phyloP scores from a whole-genome alignment of 495 filamentous ascomycete species.

The Usnea hakonensis region DNA sequence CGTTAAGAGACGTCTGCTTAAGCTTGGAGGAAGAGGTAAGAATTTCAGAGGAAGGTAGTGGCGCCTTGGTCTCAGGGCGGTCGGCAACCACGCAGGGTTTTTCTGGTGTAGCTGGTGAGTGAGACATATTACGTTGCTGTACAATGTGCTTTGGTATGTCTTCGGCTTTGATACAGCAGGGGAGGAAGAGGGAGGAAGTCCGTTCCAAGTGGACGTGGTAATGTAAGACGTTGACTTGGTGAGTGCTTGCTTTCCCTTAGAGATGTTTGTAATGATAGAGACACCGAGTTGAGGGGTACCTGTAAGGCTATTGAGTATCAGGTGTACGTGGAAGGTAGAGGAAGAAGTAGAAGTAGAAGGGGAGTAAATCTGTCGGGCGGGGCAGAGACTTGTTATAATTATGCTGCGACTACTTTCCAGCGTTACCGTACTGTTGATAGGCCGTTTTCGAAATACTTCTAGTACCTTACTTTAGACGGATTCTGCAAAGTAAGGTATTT shows the following conservation, averaged over 20 bases:
- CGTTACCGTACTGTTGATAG: too few species aligned
- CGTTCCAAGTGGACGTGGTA: not conserved
- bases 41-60: constrained; percentile 14
- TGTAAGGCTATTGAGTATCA: not conserved
- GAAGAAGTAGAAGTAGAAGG: not conserved
- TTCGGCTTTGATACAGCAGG: not conserved
- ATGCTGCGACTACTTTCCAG: not conserved
- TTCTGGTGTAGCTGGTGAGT: constrained; percentile 23
- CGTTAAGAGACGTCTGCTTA: constrained; percentile 20
- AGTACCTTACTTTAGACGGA: not conserved
- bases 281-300: not conserved
- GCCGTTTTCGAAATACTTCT: too few species aligned
- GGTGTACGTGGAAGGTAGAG: not conserved
- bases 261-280: not conserved
- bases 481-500: not conserved
- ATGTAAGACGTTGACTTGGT: not conserved
- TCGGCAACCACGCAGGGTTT: constrained; percentile 9
- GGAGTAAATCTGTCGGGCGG: not conserved
- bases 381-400: not conserved
- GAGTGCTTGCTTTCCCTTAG: not conserved
- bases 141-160: not conserved
- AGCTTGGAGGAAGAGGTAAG: constrained; percentile 12
- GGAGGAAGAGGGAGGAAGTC: not conserved
- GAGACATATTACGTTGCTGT: constrained; percentile 16
- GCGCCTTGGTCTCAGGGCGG: not conserved